phyloP scores from a whole-genome alignment of 805 yeast genomes.

The Candida golubevii region DNA sequence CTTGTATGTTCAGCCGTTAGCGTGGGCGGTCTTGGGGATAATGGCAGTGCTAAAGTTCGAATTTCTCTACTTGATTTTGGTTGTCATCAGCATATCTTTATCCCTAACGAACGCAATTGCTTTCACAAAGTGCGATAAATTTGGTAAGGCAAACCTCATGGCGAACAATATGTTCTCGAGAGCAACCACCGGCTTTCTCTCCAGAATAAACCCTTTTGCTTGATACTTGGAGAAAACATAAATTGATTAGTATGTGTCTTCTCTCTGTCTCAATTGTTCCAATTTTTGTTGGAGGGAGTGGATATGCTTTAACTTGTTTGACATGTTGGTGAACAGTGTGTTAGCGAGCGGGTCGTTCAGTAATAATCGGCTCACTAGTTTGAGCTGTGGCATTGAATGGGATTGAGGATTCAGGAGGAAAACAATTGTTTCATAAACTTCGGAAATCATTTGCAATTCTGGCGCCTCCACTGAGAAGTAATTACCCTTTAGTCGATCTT shows the following conservation, averaged over 20 bases:
- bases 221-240: neutral
- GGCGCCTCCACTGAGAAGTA: conserved; percentile 20
- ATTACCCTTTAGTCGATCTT: conserved; percentile 24
- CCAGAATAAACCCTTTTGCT: conserved; percentile 44
- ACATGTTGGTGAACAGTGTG: conserved; percentile 11
- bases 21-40: conserved; percentile 72
- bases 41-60: conserved; percentile 77
- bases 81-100: conserved; percentile 63
- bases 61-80: conserved; percentile 59
- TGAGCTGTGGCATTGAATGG: conserved; percentile 2
- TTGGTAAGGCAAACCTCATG: conserved; percentile 73
- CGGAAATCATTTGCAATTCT: conserved; percentile 18
- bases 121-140: conserved; percentile 87
- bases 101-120: conserved; percentile 85
- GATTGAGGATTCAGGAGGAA: conserved; percentile 11
- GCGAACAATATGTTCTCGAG: conserved; percentile 56
- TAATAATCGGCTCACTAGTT: conserved; percentile 5
- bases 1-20: conserved; percentile 66
- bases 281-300: neutral
- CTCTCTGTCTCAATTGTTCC: neutral
- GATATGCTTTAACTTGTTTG: conserved; percentile 19
- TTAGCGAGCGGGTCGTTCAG: conserved; percentile 3
- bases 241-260: neutral
- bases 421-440: conserved; percentile 28
- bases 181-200: conserved; percentile 44